Percentiles rank a stretch among this genome's conserved stretches.
phyloP scores from a whole-genome alignment of 768 basidiomycete genomes.

The Suillus cothurnatus region DNA sequence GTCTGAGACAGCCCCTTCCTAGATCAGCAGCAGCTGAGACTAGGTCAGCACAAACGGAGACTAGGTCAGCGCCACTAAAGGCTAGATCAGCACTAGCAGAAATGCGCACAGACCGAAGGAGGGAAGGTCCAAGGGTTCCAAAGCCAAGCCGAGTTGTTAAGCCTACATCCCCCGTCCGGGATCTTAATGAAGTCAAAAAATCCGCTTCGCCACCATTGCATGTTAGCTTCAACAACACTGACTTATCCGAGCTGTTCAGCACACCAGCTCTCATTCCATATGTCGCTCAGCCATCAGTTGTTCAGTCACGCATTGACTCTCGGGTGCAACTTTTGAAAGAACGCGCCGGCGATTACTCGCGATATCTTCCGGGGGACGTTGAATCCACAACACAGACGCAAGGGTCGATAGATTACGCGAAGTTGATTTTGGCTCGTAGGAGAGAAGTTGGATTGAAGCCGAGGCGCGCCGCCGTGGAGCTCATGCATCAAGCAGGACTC shows the following conservation, averaged over 20 bases:
- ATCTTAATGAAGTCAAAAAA: not conserved
- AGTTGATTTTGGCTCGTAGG: slow-evolving; percentile 44
- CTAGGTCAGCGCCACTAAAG: too few species aligned
- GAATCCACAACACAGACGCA: slow-evolving; percentile 34
- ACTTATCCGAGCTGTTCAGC: slow-evolving; percentile 10
- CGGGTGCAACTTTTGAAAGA: slow-evolving; percentile 38
- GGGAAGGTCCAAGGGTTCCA: not conserved
- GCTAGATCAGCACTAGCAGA: not conserved
- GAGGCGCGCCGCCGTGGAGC: slow-evolving; percentile 41
- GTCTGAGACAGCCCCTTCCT: not conserved
- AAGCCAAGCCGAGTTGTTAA: not conserved
- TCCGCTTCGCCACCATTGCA: not conserved
- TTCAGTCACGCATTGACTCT: slow-evolving; percentile 2
- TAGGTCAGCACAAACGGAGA: not conserved
- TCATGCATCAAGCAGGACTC: slow-evolving; percentile 31
- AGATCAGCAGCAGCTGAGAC: too few species aligned
- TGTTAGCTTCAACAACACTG: slow-evolving; percentile 3
- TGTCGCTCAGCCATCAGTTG: not conserved
- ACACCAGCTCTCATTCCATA: slow-evolving; percentile 10
- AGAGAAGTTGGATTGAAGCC: slow-evolving; percentile 42
- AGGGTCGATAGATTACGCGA: slow-evolving; percentile 47
- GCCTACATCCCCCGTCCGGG: not conserved
- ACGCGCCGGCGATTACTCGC: slow-evolving; percentile 53
- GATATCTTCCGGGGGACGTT: slow-evolving; percentile 38
- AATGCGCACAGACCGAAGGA: not conserved